These are phyloP conservation scores for Aspergillus luchuensis DNA, from an alignment of 2,329 filamentous ascomycete genomes.

Conservation along the genomic window DNA sequence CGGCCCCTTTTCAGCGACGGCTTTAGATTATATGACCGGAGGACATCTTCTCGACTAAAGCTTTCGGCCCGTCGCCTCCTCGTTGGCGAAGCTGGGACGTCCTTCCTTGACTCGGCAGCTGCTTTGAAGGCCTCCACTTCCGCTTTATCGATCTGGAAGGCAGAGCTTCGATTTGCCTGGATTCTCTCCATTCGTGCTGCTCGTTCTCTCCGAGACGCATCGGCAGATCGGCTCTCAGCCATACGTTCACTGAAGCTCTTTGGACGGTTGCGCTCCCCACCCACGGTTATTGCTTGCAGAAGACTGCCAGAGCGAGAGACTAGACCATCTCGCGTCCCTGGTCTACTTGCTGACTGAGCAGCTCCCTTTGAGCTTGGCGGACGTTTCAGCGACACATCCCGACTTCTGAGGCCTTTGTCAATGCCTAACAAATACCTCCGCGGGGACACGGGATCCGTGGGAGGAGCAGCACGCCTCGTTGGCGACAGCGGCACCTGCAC, in stretches of 20 bases:
- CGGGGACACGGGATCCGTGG: conserved; percentile 68
- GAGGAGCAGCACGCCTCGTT: conserved; percentile 52
- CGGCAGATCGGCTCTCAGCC: conserved; percentile 62
- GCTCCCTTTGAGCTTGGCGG: conserved; percentile 46
- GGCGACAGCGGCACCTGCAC: conserved; percentile 80
- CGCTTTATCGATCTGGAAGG: conserved; percentile 46
- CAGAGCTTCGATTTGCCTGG: conserved; percentile 44
- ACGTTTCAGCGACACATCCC: conserved; percentile 81
- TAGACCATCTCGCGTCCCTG: conserved; percentile 30
- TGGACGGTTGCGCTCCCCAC: conserved; percentile 28
- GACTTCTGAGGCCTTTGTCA: conserved; percentile 79
- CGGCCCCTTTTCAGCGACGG: conserved; percentile 38
- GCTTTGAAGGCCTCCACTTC: conserved; percentile 48
- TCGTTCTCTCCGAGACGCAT: conserved; percentile 42
- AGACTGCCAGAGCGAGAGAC: conserved; percentile 27
- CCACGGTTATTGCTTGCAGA: conserved; percentile 14
- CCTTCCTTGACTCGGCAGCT: conserved; percentile 37
- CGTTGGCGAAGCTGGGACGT: conserved; percentile 48
- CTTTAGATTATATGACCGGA: conserved; percentile 37
- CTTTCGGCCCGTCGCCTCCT: conserved; percentile 51
- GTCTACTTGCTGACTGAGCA: conserved; percentile 35
- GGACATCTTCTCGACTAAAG: conserved; percentile 67
- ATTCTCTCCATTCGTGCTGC: conserved; percentile 40
- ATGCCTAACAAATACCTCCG: conserved; percentile 80
- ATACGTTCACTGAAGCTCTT: conserved; percentile 85